Evolutionary conservation across 78 protist species (phyloP).

Genomic region (Dictyostelium firmibasis): DNA sequence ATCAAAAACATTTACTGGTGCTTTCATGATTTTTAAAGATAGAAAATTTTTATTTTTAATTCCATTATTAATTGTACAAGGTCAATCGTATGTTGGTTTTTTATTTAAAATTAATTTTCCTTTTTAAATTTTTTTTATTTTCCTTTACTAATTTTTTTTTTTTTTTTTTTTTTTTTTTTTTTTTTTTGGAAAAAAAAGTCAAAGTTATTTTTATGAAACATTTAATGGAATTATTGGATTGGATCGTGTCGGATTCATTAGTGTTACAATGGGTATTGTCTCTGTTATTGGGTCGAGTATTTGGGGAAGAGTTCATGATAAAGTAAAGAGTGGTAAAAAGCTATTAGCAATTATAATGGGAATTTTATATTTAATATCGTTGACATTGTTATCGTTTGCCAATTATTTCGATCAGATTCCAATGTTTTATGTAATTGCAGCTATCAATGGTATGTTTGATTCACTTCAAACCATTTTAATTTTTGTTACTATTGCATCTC

Average conservation of each 20-base stretch:
- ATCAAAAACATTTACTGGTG: not conserved
- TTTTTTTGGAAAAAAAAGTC: too few relatives aligned
- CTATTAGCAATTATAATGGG: not conserved
- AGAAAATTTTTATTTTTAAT: not conserved
- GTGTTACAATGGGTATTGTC: conserved; percentile 22
- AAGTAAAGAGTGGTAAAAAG: not conserved
- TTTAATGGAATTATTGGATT: conserved; percentile 14
- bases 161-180: too few relatives aligned
- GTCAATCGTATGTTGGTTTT: conserved; percentile 15
- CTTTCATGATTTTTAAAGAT: not conserved
- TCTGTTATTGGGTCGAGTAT: not conserved
- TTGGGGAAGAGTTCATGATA: conserved; percentile 32
- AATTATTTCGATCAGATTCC: not conserved
- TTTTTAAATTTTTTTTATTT: not conserved
- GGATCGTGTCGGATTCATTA: conserved; percentile 12
- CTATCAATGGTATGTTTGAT: conserved; percentile 7
- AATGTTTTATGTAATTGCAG: not conserved
- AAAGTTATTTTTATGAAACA: conserved; percentile 34
- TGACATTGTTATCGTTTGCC: not conserved
- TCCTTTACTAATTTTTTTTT: too few relatives aligned
- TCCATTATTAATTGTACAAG: conserved; percentile 36
- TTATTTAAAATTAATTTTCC: too few relatives aligned
- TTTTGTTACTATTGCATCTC: not conserved
- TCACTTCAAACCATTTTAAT: conserved; percentile 39
- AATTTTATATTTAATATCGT: not conserved